A percentile compares a stretch with the other conserved stretches of the same genome.
phyloP scores from a whole-genome alignment of 345 rosid species.

The Rhodamnia argentea region DNA sequence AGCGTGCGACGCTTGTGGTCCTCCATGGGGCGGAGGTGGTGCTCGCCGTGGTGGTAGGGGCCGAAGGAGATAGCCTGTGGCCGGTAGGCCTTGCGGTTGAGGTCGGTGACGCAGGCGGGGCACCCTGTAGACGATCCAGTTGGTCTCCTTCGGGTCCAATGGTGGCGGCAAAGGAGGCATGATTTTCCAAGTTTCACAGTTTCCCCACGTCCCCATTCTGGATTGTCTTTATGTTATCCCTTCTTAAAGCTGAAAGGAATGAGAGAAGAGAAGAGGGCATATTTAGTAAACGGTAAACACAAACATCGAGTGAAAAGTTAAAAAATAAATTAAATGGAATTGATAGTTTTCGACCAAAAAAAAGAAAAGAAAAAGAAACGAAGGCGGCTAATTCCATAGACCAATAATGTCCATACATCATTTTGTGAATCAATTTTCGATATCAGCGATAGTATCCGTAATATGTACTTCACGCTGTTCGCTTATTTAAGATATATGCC shows the following conservation, averaged over 20 bases:
- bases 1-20: slow-evolving; percentile 23
- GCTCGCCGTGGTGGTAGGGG: not conserved
- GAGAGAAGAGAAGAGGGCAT: too few relatives aligned
- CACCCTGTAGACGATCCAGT: slow-evolving; percentile 8
- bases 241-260: not conserved
- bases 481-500: not conserved
- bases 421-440: not conserved
- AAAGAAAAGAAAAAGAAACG: too few relatives aligned
- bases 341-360: too few relatives aligned
- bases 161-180: not conserved
- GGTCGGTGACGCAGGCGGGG: slow-evolving; percentile 15
- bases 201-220: not conserved
- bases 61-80: not conserved
- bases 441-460: not conserved
- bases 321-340: too few relatives aligned
- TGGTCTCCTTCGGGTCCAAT: not conserved
- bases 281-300: not conserved
- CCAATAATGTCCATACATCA: not conserved
- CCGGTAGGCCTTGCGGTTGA: slow-evolving; percentile 19
- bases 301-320: not conserved
- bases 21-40: not conserved
- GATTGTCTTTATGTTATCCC: not conserved
- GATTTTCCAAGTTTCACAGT: not conserved
- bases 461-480: fast-evolving
- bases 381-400: not conserved